Base-by-base conservation (phyloP, 2,329 filamentous ascomycete genomes). In the Neonectria coccinea region DNA sequence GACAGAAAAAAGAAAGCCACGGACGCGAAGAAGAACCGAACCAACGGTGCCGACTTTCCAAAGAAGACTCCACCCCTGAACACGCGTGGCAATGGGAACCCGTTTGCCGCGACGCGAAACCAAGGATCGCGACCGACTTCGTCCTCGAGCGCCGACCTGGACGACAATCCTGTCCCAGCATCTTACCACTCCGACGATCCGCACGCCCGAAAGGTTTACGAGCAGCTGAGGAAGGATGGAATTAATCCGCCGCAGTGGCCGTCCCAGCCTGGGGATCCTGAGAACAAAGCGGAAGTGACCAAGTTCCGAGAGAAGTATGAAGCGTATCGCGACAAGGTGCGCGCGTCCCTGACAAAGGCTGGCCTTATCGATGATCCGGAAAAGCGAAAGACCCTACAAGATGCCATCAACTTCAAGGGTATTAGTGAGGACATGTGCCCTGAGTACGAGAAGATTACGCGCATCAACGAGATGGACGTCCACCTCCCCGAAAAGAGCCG, bases 381-480 rank as follows among this genome's bases (percentile, higher is more conserved):
- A 33, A 86, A 88, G 70, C 85, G 85, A 59, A 88, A 89, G 72
- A 84, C 83, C 18, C 81, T 91, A 8, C 83, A 86, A 62, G 85
- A 91, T 73, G 89, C 89, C 7, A 87, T 91, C 52, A 84, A 86
- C 45, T 91, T 91, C 73, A 88, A 88, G 73, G 89, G 89, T 14
- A 89, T 89, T 50, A 91, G 88, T 70, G 87, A 91, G 70, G 86
- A 89, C 27, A 91, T 91, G 89, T 91, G 89, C 65, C 89, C 89
- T 5, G 86, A 90, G 67, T 90, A 86, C 75, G 89, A 91, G 74
- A 86, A 86, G 74, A 84, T 89, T 36, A 86, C 83, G 54, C 83
- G 89, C 65, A 90, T 91, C 60, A 85, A 85, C 52, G 87, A 91
- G 73, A 80, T 83, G 69, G 86, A 90, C 65, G 83, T 89, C 22